A percentile compares a stretch with the other conserved stretches of the same genome.
These are phyloP conservation scores for Geotrichum australiense DNA, from an alignment of 1,139 yeast genomes.

Conservation along the genomic window DNA sequence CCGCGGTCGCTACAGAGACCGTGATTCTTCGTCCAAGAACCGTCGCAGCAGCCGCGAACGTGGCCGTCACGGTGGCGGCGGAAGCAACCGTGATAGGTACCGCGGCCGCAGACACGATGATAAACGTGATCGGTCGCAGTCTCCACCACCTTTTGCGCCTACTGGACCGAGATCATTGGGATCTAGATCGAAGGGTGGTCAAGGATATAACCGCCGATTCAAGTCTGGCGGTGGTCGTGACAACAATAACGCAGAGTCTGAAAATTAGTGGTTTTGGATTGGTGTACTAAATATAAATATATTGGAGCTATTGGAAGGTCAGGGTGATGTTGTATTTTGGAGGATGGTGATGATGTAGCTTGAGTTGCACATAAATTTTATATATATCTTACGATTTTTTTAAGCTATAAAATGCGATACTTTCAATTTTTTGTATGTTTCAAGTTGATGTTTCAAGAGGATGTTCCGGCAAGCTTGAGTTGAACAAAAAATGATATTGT, in stretches of 20 bases:
- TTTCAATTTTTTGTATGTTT: too few relatives aligned
- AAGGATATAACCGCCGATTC: slow-evolving; percentile 1
- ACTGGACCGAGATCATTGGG: slow-evolving; percentile 25
- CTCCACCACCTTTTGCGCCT: slow-evolving; percentile 29
- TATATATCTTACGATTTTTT: too few relatives aligned
- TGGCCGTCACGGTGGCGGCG: slow-evolving; percentile 19
- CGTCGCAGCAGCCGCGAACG: slow-evolving; percentile 22
- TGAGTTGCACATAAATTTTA: too few relatives aligned
- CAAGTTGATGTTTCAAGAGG: too few relatives aligned
- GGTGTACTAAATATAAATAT: too few relatives aligned
- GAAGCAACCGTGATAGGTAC: slow-evolving; percentile 20
- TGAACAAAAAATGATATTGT: too few relatives aligned
- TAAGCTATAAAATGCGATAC: too few relatives aligned
- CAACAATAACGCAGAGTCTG: slow-evolving; percentile 3
- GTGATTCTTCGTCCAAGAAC: slow-evolving; percentile 11
- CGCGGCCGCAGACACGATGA: slow-evolving; percentile 21
- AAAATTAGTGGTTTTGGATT: too few relatives aligned
- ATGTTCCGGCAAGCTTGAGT: too few relatives aligned
- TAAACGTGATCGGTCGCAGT: slow-evolving; percentile 22
- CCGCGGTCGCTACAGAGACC: slow-evolving; percentile 17
- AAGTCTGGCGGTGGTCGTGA: slow-evolving; percentile 1
- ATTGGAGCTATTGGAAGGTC: too few relatives aligned
- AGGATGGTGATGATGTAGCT: too few relatives aligned
- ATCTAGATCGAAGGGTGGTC: slow-evolving; percentile 6
- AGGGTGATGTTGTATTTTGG: too few relatives aligned